A percentile compares a stretch with the other conserved stretches of the same genome.
These are phyloP conservation scores for Trametes cingulata DNA, from an alignment of 768 basidiomycete genomes.

Conservation along the genomic window DNA sequence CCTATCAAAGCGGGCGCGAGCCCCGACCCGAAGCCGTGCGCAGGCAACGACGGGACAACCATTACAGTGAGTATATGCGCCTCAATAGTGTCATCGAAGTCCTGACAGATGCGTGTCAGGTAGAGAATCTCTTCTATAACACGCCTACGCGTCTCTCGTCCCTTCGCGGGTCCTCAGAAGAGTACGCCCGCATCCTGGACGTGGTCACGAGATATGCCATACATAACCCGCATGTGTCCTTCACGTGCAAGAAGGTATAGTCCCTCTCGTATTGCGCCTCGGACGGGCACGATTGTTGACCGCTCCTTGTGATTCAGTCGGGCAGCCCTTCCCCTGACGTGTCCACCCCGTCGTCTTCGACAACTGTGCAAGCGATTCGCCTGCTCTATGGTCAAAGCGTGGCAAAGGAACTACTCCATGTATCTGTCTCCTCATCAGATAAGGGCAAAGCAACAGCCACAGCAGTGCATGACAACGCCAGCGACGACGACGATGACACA, in stretches of 20 bases:
- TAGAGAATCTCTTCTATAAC: slow-evolving; percentile 95
- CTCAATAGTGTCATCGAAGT: neutral
- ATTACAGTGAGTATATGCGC: slow-evolving; percentile 59
- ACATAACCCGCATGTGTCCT: slow-evolving; percentile 87
- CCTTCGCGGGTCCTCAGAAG: slow-evolving; percentile 82
- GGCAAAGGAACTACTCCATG: slow-evolving; percentile 69
- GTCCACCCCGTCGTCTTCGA: slow-evolving; percentile 72
- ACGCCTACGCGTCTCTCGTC: slow-evolving; percentile 86
- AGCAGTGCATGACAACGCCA: slow-evolving; percentile 33
- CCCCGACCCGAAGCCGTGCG: slow-evolving; percentile 82
- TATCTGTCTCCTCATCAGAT: slow-evolving; percentile 28
- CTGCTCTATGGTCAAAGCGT: slow-evolving; percentile 80
- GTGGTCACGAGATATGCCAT: slow-evolving; percentile 92
- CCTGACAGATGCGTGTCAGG: slow-evolving; percentile 46
- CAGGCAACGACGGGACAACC: slow-evolving; percentile 93
- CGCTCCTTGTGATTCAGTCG: slow-evolving; percentile 44
- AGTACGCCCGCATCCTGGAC: slow-evolving; percentile 88
- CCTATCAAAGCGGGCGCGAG: slow-evolving; percentile 70
- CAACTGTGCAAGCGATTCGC: slow-evolving; percentile 68
- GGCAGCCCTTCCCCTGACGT: slow-evolving; percentile 77
- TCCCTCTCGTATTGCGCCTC: neutral
- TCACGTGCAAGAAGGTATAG: slow-evolving; percentile 89
- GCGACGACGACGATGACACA: slow-evolving; percentile 33
- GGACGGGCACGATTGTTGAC: neutral
- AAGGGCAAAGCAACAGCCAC: slow-evolving; percentile 22